Evolutionary conservation across 176 grass and related monocot species (phyloP), one percentile per base, ranked within the genome.

Genomic region (Avena eriantha): DNA sequence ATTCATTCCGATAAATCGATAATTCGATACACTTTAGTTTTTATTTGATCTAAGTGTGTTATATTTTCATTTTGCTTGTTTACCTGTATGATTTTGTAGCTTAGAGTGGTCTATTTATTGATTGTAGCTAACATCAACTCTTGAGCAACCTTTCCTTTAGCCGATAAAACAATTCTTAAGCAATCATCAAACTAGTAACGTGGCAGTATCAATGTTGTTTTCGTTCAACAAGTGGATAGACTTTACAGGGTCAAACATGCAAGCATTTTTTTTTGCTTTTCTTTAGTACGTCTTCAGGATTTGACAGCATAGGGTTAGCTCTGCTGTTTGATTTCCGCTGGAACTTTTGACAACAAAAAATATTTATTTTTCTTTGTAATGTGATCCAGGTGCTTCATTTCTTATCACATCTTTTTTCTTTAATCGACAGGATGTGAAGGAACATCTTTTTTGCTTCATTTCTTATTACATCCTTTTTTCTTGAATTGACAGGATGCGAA

Each of bases 401-500:
- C 35, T 80, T 80, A 68, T 39, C 68, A 70, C 17, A 77, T 81
- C 1, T 81, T n/a, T 88, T 84, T 80, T 5, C 11, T 75, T 80
- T 72, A 77, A 22, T 81, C 48, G 21, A 15, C 83, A 98, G 93
- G 93, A 94, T 96, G 96, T 90, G 64, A 98, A 96, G 89, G 90
- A 96, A 23, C 92, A 98, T 78, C 96, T 94, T 85, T 85, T 95
- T 60, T 35, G 39, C 67, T 79, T 31, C 54, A 63, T 81, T 78
- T 59, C 24, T 81, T 80, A 55, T 54, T 61, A 70, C 22, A 64
- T 85, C 4, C 61, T 22, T 85, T 85, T 85, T 84, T 12, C 21
- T 76, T 84, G 82, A 81, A 59, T 85, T 77, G 29, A 18, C 83
- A 98, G 94, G 97, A 98, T 94, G 97, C 97, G 58, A 98, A 98